Evolutionary conservation across 208 protist species (phyloP).

Genomic region (Kentomonas sorsogonicus): DNA sequence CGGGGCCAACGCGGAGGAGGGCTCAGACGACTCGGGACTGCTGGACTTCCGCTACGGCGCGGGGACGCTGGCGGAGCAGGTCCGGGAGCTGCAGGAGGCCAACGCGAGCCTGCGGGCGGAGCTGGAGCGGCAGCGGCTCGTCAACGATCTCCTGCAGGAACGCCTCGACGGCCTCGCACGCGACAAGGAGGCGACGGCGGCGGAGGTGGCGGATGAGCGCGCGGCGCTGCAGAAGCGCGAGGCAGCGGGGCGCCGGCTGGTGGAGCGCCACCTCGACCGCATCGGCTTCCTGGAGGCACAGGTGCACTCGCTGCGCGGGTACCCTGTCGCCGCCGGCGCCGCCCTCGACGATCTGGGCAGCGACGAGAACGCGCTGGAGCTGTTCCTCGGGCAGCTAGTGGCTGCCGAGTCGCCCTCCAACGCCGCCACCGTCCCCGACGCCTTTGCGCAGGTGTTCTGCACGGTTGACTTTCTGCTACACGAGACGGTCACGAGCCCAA

Average conservation of each 20-base stretch:
- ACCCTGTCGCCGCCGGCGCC: slow-evolving; percentile 46
- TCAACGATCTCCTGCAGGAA: slow-evolving; percentile 68
- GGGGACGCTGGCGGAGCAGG: slow-evolving; percentile 36
- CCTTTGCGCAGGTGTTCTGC: slow-evolving; percentile 69
- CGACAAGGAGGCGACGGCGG: slow-evolving; percentile 21
- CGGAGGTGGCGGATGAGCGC: slow-evolving; percentile 26
- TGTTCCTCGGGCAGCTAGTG: slow-evolving; percentile 87
- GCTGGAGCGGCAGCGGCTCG: slow-evolving; percentile 59
- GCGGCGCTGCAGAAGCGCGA: slow-evolving; percentile 43
- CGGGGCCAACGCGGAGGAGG: slow-evolving; percentile 2
- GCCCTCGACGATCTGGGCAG: slow-evolving; percentile 35
- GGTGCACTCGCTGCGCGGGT: slow-evolving; percentile 76
- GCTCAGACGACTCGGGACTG: background rate
- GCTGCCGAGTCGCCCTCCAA: slow-evolving; percentile 47
- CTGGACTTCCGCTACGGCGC: slow-evolving; percentile 17
- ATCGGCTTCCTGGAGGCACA: slow-evolving; percentile 85
- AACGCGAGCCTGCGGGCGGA: slow-evolving; percentile 68
- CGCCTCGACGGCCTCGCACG: slow-evolving; percentile 33
- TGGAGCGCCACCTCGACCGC: slow-evolving; percentile 72
- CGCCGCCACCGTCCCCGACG: slow-evolving; percentile 31
- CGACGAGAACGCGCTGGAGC: slow-evolving; percentile 81
- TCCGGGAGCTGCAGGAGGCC: slow-evolving; percentile 78
- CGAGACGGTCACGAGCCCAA: slow-evolving; percentile 80
- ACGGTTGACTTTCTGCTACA: slow-evolving; percentile 85
- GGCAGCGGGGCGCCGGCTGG: slow-evolving; percentile 41